phyloP scores from a whole-genome alignment of 1,284 basidiomycete species.

The Cystobasidiaceae sp. region DNA sequence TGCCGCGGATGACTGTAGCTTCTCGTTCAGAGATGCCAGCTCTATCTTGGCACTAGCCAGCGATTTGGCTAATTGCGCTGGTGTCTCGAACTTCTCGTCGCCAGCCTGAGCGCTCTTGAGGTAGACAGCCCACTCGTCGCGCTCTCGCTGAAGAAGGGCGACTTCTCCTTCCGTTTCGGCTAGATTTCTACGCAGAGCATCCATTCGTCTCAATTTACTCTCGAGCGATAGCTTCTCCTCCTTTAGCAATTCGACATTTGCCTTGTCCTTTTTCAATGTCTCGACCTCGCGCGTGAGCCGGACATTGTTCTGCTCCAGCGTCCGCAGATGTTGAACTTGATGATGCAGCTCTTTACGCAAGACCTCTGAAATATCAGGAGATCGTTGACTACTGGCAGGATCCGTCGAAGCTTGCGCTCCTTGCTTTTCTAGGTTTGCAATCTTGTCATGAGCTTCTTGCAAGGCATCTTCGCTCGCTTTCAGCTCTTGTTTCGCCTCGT shows the following conservation, averaged over 20 bases:
- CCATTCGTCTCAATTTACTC: constrained; percentile 54
- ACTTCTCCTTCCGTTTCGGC: constrained; percentile 60
- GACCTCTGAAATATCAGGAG: not conserved
- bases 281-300: constrained; percentile 57
- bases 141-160: constrained; percentile 55
- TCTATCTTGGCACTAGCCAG: constrained; percentile 39
- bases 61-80: constrained; percentile 38
- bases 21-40: constrained; percentile 36
- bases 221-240: constrained; percentile 69
- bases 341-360: constrained; percentile 30
- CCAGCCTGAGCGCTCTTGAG: not conserved
- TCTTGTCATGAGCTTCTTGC: constrained; percentile 8
- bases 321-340: constrained; percentile 53
- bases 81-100: constrained; percentile 14
- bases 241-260: constrained; percentile 61
- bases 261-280: constrained; percentile 55
- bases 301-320: constrained; percentile 61
- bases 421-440: constrained; percentile 30
- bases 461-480: constrained; percentile 24
- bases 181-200: constrained; percentile 57
- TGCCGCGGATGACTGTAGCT: constrained; percentile 32
- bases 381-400: constrained; percentile 8
- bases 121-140: constrained; percentile 46
- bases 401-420: constrained; percentile 23
- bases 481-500: constrained; percentile 26